Evolutionary conservation across 2,329 filamentous ascomycete species (phyloP).

Genomic region (Ceratocystis lukuohia): DNA sequence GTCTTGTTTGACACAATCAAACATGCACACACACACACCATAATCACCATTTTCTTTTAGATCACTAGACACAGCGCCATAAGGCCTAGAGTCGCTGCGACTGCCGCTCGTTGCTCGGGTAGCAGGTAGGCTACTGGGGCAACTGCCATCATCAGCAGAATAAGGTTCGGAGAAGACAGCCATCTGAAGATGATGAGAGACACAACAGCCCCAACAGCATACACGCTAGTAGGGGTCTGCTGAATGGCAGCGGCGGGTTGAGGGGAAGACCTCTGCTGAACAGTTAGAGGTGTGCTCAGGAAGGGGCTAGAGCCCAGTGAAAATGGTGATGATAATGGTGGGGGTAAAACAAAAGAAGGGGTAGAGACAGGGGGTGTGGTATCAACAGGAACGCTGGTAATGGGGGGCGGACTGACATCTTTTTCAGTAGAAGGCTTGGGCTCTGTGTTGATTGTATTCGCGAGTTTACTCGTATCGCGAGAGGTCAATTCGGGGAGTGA

Average conservation of each 20-base stretch:
- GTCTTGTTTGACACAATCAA: constrained; percentile 6
- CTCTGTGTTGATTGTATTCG: not conserved
- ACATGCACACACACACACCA: constrained; percentile 8
- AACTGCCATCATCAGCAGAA: constrained; percentile 10
- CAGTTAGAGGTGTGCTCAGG: constrained; percentile 15
- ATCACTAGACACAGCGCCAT: constrained; percentile 13
- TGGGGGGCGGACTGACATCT: constrained; percentile 17
- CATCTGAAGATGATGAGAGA: constrained; percentile 3
- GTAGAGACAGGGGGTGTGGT: not conserved
- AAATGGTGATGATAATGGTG: not conserved
- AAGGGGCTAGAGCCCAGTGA: not conserved
- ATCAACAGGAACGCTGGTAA: not conserved
- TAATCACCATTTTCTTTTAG: constrained; percentile 6
- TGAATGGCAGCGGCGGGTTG: constrained; percentile 1
- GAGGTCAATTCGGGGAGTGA: not conserved
- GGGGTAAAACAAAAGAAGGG: not conserved
- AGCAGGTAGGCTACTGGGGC: not conserved
- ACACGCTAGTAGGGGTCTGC: not conserved
- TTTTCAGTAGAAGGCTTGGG: constrained; percentile 10
- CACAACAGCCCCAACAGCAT: not conserved
- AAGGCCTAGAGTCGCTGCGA: constrained; percentile 4
- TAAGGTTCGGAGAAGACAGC: not conserved
- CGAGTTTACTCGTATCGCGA: not conserved
- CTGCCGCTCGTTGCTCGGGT: constrained; percentile 4
- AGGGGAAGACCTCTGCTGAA: constrained; percentile 14